These are phyloP conservation scores for Aspergillus terreus DNA, from an alignment of 2,329 filamentous ascomycete species.

Conservation along the genomic window DNA sequence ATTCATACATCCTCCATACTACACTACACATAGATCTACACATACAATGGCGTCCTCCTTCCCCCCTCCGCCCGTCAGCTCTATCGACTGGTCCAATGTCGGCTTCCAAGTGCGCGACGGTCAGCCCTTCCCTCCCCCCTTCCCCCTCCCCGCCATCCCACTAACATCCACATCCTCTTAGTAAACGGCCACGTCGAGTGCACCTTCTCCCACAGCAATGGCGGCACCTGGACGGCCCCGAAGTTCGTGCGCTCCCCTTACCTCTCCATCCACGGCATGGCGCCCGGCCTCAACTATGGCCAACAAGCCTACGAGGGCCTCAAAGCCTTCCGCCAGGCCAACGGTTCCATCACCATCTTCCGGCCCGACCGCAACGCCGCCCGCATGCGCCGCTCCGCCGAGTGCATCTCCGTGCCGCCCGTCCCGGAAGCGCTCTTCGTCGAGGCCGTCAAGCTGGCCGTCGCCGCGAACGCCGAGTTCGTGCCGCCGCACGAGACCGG, in stretches of 20 bases:
- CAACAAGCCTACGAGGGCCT: conserved; percentile 98
- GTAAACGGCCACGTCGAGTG: conserved; percentile 95
- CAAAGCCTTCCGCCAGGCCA: conserved; percentile 78
- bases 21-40: too few species aligned
- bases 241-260: conserved; percentile 78
- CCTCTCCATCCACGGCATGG: conserved; percentile 90
- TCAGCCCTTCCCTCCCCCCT: conserved; percentile 35
- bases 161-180: conserved; percentile 8
- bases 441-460: conserved; percentile 72
- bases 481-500: conserved; percentile 87
- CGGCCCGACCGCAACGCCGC: conserved; percentile 78
- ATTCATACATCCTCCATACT: too few species aligned
- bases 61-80: conserved; percentile 28
- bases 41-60: conserved; percentile 14
- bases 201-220: conserved; percentile 70
- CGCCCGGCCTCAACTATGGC: conserved; percentile 91
- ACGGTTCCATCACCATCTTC: conserved; percentile 75
- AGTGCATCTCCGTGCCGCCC: conserved; percentile 76
- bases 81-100: conserved; percentile 78
- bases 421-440: conserved; percentile 76
- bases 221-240: conserved; percentile 70
- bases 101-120: conserved; percentile 91
- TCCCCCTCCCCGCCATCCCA: not conserved
- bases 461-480: conserved; percentile 82
- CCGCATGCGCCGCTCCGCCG: conserved; percentile 80